Conservation (phyloP, 1,139 yeast species). For the Magnusiomyces sp. region DNA sequence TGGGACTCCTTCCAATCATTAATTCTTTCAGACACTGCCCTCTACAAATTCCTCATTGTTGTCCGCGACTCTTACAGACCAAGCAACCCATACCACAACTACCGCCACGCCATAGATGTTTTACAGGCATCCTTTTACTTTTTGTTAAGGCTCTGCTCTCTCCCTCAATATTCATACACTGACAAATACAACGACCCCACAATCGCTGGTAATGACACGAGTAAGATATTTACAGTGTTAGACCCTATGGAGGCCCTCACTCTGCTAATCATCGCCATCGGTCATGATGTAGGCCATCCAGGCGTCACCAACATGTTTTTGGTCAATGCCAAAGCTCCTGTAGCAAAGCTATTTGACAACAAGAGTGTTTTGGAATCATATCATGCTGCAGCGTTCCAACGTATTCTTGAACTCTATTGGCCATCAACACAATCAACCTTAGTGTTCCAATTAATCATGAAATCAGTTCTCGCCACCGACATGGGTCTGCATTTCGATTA, state of each 20-base stretch:
- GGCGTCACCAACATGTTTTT: constrained; percentile 81
- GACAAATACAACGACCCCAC: neutral
- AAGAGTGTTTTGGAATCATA: constrained; percentile 73
- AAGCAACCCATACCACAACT: constrained; percentile 88
- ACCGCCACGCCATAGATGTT: constrained; percentile 92
- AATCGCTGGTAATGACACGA: neutral
- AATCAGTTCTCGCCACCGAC: constrained; percentile 73
- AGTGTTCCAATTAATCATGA: constrained; percentile 22
- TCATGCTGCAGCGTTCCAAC: constrained; percentile 66
- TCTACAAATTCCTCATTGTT: constrained; percentile 51
- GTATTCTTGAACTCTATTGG: constrained; percentile 55
- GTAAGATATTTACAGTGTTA: neutral
- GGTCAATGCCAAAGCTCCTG: constrained; percentile 52
- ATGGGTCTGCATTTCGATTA: constrained; percentile 86
- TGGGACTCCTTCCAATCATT: constrained; percentile 17
- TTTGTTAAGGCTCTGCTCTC: constrained; percentile 41
- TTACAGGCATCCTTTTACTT: constrained; percentile 79
- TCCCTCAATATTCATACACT: constrained; percentile 28
- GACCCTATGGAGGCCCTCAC: constrained; percentile 45
- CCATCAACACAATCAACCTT: constrained; percentile 37
- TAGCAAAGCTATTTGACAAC: constrained; percentile 54
- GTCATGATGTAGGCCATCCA: constrained; percentile 96
- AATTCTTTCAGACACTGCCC: constrained; percentile 36
- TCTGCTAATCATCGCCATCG: constrained; percentile 72
- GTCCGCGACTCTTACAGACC: constrained; percentile 71